Conservation (phyloP, 441 rosid species). For the Hypseocharis bilobata region DNA sequence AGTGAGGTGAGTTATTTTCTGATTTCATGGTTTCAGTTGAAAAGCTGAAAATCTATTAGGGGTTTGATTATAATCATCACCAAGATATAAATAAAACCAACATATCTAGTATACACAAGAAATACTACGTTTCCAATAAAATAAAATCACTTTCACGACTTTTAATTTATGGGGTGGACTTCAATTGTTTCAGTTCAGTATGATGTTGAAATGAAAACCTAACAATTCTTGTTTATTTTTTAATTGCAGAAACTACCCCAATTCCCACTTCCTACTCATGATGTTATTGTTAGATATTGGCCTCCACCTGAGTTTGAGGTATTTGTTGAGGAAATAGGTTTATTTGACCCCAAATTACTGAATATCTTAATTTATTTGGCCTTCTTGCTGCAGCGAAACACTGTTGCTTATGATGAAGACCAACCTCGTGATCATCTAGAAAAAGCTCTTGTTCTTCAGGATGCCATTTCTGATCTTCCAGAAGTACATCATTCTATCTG, state of each 20-base stretch:
- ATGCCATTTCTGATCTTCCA: slow-evolving; percentile 61
- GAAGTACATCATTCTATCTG: slow-evolving; percentile 27
- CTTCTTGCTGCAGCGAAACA: slow-evolving; percentile 32
- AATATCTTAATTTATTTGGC: slow-evolving; percentile 4
- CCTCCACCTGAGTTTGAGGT: slow-evolving; percentile 65
- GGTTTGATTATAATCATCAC: slow-evolving; percentile 1
- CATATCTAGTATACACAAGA: neutral
- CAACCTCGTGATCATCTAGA: slow-evolving; percentile 30
- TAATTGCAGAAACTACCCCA: slow-evolving; percentile 50
- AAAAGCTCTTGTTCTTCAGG: slow-evolving; percentile 40
- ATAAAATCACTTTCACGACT: neutral
- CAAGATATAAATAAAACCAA: neutral
- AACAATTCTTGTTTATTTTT: neutral
- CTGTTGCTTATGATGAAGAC: slow-evolving; percentile 41
- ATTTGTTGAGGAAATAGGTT: slow-evolving; percentile 5
- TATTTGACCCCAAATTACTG: neutral
- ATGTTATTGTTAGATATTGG: slow-evolving; percentile 48
- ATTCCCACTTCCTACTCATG: slow-evolving; percentile 73
- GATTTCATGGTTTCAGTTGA: neutral
- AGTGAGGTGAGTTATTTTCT: slow-evolving; percentile 31
- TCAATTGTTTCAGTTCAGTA: neutral
- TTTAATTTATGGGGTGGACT: neutral
- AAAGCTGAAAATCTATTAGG: neutral
- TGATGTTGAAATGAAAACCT: neutral
- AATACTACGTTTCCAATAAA: neutral